These are phyloP conservation scores for Fermentozyma sake DNA, from an alignment of 1,139 yeast species.

Conservation along the genomic window DNA sequence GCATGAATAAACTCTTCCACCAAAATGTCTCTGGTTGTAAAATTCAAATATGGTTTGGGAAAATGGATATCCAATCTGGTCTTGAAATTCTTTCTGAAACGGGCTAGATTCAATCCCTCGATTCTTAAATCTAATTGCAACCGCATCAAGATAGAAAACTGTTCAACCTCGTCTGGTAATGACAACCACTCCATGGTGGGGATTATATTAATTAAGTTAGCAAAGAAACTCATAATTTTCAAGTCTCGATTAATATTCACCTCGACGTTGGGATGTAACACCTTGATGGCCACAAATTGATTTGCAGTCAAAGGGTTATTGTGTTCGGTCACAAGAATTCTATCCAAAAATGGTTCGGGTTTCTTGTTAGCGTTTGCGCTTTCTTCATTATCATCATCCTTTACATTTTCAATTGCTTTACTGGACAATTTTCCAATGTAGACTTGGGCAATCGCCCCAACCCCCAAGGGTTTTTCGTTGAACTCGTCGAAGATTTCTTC, in stretches of 20 bases:
- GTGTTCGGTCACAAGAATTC: slow-evolving; percentile 37
- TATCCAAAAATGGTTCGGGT: slow-evolving; percentile 25
- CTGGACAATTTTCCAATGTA: slow-evolving; percentile 66
- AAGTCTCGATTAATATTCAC: slow-evolving; percentile 73
- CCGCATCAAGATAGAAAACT: slow-evolving; percentile 80
- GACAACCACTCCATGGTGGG: slow-evolving; percentile 99
- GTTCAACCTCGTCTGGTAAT: slow-evolving; percentile 89
- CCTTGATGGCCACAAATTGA: slow-evolving; percentile 81
- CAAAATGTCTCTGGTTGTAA: slow-evolving; percentile 67
- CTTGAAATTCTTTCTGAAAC: slow-evolving; percentile 61
- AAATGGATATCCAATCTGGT: slow-evolving; percentile 64
- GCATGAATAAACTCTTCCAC: slow-evolving; percentile 87
- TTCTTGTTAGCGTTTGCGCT: slow-evolving; percentile 5
- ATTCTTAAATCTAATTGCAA: slow-evolving; percentile 85
- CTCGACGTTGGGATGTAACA: slow-evolving; percentile 83
- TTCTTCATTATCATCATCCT: slow-evolving; percentile 21
- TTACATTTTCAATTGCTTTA: slow-evolving; percentile 34
- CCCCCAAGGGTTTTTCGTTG: slow-evolving; percentile 73
- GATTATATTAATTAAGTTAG: slow-evolving; percentile 57
- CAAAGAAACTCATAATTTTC: slow-evolving; percentile 78
- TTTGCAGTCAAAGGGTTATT: slow-evolving; percentile 34
- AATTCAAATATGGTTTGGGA: slow-evolving; percentile 69
- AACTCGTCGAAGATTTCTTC: slow-evolving; percentile 84
- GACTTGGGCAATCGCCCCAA: slow-evolving; percentile 97
- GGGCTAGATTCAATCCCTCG: slow-evolving; percentile 75